Evolutionary conservation across 1,284 basidiomycete genomes (phyloP).

Genomic region (Sparassis latifolia): DNA sequence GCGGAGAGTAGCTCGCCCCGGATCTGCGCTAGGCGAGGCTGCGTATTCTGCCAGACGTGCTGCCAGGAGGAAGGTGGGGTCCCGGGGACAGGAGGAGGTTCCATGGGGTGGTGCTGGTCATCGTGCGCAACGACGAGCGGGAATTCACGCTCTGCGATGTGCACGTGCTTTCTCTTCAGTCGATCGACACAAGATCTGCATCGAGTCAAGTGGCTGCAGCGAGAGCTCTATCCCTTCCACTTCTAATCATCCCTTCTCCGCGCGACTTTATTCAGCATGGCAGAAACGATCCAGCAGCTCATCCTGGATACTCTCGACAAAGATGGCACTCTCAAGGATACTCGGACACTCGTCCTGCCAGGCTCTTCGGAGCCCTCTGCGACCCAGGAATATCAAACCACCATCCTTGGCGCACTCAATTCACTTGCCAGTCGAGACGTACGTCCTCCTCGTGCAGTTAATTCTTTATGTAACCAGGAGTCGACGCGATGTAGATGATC

Average conservation of each 20-base stretch:
- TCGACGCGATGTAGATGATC: slow-evolving; percentile 62
- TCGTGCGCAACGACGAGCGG: slow-evolving; percentile 8
- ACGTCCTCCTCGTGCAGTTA: slow-evolving; percentile 23
- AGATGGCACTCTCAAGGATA: slow-evolving; percentile 62
- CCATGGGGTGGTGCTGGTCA: slow-evolving; percentile 13
- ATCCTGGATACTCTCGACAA: slow-evolving; percentile 69
- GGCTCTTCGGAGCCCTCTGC: slow-evolving; percentile 51
- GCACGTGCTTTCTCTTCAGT: background rate
- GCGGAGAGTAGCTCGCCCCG: slow-evolving; percentile 30
- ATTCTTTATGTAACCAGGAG: background rate
- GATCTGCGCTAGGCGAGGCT: slow-evolving; percentile 45
- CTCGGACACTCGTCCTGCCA: slow-evolving; percentile 66
- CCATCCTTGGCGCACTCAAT: slow-evolving; percentile 83
- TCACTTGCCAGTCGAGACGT: slow-evolving; percentile 84
- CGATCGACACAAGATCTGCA: background rate
- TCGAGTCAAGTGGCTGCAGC: background rate
- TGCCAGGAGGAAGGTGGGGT: slow-evolving; percentile 38
- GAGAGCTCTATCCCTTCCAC: background rate
- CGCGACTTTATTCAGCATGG: slow-evolving; percentile 34
- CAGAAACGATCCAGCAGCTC: slow-evolving; percentile 74
- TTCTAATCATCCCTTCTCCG: background rate
- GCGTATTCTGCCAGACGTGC: slow-evolving; percentile 55
- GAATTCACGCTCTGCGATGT: background rate
- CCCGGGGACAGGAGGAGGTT: slow-evolving; percentile 10
- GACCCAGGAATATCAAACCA: slow-evolving; percentile 72